Percentiles rank a stretch among this genome's conserved stretches.
phyloP scores from a whole-genome alignment of 371 early-diverging fungal species.

The Saksenaea oblongispora region DNA sequence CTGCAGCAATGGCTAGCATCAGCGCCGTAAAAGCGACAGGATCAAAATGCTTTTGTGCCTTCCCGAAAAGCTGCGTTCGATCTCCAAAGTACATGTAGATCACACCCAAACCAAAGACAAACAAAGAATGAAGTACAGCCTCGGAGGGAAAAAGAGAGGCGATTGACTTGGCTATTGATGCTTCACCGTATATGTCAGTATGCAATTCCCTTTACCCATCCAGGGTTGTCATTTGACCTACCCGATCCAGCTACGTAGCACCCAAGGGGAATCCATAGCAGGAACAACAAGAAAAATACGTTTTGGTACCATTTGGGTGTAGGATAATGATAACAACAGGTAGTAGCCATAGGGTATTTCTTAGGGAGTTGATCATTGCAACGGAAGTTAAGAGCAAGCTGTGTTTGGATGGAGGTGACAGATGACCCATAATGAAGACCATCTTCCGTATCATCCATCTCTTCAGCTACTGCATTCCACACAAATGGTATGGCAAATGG shows the following conservation, averaged over 20 bases:
- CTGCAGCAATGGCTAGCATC: slow-evolving; percentile 32
- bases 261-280: slow-evolving; percentile 48
- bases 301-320: slow-evolving; percentile 47
- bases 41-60: slow-evolving; percentile 63
- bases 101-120: slow-evolving; percentile 54
- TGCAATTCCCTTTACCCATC: too few species aligned
- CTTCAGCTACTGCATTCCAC: slow-evolving; percentile 52
- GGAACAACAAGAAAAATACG: slow-evolving; percentile 37
- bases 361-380: slow-evolving; percentile 59
- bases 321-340: slow-evolving; percentile 68
- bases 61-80: slow-evolving; percentile 68
- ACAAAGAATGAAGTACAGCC: slow-evolving; percentile 42
- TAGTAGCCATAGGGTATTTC: slow-evolving; percentile 48
- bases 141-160: slow-evolving; percentile 20
- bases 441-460: slow-evolving; percentile 50
- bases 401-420: slow-evolving; percentile 52
- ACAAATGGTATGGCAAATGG: slow-evolving; percentile 48
- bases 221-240: slow-evolving; percentile 12
- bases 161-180: neutral
- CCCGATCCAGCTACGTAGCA: slow-evolving; percentile 28
- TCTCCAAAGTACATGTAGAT: slow-evolving; percentile 67
- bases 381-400: slow-evolving; percentile 61
- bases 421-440: slow-evolving; percentile 60
- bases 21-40: slow-evolving; percentile 43
- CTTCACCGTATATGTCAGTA: too few species aligned